These are phyloP conservation scores for Chenopodium quinoa DNA, from an alignment of 148 eudicot genomes.

Conservation along the genomic window DNA sequence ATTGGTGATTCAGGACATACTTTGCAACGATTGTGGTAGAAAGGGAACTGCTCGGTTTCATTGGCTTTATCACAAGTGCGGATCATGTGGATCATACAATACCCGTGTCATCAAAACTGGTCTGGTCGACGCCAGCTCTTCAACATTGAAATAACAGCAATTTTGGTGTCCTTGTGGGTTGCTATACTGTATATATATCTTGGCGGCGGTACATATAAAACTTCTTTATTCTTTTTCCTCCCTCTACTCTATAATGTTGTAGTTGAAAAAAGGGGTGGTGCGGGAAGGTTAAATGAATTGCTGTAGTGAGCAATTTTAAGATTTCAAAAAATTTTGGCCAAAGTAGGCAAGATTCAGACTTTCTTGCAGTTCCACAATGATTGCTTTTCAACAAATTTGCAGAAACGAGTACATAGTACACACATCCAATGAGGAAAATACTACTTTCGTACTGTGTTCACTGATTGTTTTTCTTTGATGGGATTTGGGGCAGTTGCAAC, in stretches of 20 bases:
- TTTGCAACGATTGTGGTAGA: slow-evolving; percentile 89
- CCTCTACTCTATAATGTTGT: background rate
- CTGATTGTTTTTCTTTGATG: too few relatives aligned
- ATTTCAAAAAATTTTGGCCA: slow-evolving; percentile 26
- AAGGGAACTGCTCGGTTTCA: slow-evolving; percentile 84
- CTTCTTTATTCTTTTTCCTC: slow-evolving; percentile 7
- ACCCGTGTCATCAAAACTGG: slow-evolving; percentile 77
- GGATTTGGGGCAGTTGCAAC: too few relatives aligned
- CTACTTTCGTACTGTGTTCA: too few relatives aligned
- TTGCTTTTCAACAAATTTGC: background rate
- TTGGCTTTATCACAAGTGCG: slow-evolving; percentile 97
- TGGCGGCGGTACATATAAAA: slow-evolving; percentile 23
- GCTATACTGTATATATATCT: slow-evolving; percentile 24
- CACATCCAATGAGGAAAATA: too few relatives aligned
- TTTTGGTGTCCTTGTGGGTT: slow-evolving; percentile 9
- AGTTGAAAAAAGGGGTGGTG: background rate
- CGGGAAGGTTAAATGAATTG: background rate
- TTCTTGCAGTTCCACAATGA: background rate
- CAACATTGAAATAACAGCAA: slow-evolving; percentile 21
- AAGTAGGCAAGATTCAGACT: background rate
- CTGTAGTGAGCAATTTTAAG: background rate
- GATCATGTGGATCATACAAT: slow-evolving; percentile 87
- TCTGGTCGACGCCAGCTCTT: slow-evolving; percentile 40
- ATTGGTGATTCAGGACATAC: slow-evolving; percentile 57
- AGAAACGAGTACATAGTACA: too few relatives aligned